A percentile compares a stretch with the other conserved stretches of the same genome.
These are phyloP conservation scores for Sarocladiaceae sp. DNA, from an alignment of 2,329 filamentous ascomycete genomes.

Conservation along the genomic window DNA sequence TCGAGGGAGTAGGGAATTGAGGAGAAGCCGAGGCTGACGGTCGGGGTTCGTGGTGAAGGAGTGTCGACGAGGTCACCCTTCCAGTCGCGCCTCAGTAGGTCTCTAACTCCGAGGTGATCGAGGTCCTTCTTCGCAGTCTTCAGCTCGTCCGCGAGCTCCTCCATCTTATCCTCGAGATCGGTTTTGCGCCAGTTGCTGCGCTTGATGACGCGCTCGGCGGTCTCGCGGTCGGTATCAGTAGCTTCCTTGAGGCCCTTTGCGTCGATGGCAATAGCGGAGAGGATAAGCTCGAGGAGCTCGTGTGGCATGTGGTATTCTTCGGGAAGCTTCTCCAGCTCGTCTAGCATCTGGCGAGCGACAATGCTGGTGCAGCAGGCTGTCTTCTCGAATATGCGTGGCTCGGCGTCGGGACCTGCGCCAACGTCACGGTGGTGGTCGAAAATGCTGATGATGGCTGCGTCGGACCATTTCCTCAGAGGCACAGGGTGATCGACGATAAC, in stretches of 20 bases:
- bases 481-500: constrained; percentile 39
- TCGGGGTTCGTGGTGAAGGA: constrained; percentile 38
- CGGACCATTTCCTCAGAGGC: constrained; percentile 37
- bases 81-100: constrained; percentile 42
- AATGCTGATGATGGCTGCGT: constrained; percentile 38
- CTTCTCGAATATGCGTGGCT: constrained; percentile 38
- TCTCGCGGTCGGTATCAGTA: constrained; percentile 33
- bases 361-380: constrained; percentile 40
- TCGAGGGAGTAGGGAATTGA: constrained; percentile 42
- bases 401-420: constrained; percentile 33
- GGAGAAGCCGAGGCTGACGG: constrained; percentile 40
- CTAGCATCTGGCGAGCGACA: constrained; percentile 41
- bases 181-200: constrained; percentile 37
- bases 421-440: constrained; percentile 42
- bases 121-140: constrained; percentile 37
- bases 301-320: constrained; percentile 43
- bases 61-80: constrained; percentile 43
- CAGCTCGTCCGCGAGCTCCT: constrained; percentile 33
- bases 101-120: constrained; percentile 33
- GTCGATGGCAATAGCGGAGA: constrained; percentile 42
- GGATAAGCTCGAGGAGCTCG: constrained; percentile 42
- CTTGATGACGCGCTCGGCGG: constrained; percentile 31
- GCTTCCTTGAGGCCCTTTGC: constrained; percentile 34
- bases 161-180: constrained; percentile 35
- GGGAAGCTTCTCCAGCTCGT: constrained; percentile 36